Evolutionary conservation across 768 basidiomycete species (phyloP).

Genomic region (Nidula microcarpa): DNA sequence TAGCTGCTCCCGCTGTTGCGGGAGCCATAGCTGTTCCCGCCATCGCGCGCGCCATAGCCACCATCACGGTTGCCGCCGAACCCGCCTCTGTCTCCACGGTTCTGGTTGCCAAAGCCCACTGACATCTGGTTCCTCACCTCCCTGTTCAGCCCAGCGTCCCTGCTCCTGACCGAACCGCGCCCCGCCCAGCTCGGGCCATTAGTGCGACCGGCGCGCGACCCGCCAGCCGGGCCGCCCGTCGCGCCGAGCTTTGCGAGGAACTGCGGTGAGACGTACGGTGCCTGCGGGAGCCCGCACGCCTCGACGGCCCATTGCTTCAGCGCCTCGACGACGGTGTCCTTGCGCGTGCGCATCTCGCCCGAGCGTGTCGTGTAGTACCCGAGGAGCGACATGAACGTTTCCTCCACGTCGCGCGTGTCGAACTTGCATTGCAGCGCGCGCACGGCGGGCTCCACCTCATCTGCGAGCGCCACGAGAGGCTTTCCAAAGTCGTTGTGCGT

Average conservation of each 20-base stretch:
- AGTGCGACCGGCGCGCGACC: no score
- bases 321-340: constrained; percentile 46
- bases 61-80: neutral
- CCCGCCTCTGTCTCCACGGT: neutral
- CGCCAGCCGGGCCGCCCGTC: constrained; percentile 10
- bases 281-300: constrained; percentile 44
- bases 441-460: constrained; percentile 23
- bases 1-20: no score
- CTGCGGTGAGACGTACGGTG: constrained; percentile 47
- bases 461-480: constrained; percentile 12
- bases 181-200: neutral
- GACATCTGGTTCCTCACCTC: neutral
- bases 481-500: constrained; percentile 9
- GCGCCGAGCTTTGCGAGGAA: constrained; percentile 45
- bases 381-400: constrained; percentile 62
- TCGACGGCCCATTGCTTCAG: constrained; percentile 60
- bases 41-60: neutral
- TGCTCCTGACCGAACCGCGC: neutral
- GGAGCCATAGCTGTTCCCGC: neutral
- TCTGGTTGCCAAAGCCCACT: neutral
- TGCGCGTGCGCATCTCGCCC: constrained; percentile 41
- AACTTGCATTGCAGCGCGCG: constrained; percentile 26
- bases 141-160: neutral
- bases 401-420: constrained; percentile 49
- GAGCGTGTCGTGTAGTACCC: constrained; percentile 67